These are phyloP conservation scores for Pisolithus tinctorius DNA, from an alignment of 768 basidiomycete species.

Conservation along the genomic window DNA sequence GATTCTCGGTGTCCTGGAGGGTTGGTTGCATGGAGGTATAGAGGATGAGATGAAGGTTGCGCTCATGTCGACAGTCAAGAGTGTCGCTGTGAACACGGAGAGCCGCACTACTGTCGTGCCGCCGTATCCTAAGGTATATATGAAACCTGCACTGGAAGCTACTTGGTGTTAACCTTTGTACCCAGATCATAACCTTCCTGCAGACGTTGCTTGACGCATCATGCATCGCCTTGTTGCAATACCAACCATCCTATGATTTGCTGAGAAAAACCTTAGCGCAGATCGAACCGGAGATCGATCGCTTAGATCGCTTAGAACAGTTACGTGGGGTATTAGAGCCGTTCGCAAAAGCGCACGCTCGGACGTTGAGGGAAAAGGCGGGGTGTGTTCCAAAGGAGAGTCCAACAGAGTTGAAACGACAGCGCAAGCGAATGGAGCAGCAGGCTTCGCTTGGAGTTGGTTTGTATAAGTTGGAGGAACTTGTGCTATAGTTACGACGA, in stretches of 20 bases:
- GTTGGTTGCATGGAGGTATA: constrained; percentile 32
- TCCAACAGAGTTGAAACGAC: constrained; percentile 42
- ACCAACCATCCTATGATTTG: constrained; percentile 50
- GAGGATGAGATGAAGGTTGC: constrained; percentile 16
- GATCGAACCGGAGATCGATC: constrained; percentile 49
- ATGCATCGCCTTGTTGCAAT: constrained; percentile 60
- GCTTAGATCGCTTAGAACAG: constrained; percentile 43
- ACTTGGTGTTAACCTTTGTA: constrained; percentile 29
- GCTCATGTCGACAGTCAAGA: constrained; percentile 17
- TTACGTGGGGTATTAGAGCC: constrained; percentile 58
- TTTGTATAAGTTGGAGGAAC: constrained; percentile 66
- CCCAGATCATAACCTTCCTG: constrained; percentile 52
- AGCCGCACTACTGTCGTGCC: constrained; percentile 9
- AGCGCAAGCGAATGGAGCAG: constrained; percentile 48
- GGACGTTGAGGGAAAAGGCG: constrained; percentile 37
- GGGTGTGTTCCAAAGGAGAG: constrained; percentile 27
- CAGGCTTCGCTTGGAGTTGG: constrained; percentile 50
- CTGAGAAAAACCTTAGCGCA: constrained; percentile 44
- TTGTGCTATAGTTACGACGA: constrained; percentile 39
- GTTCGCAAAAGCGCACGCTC: constrained; percentile 51
- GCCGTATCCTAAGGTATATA: constrained; percentile 36
- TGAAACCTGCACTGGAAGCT: constrained; percentile 24
- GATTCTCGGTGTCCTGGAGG: constrained; percentile 32
- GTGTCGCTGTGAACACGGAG: constrained; percentile 1
- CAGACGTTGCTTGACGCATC: constrained; percentile 66